A percentile compares a stretch with the other conserved stretches of the same genome.
These are phyloP conservation scores for Thozetella sp. DNA, from an alignment of 495 filamentous ascomycete species.

Conservation along the genomic window DNA sequence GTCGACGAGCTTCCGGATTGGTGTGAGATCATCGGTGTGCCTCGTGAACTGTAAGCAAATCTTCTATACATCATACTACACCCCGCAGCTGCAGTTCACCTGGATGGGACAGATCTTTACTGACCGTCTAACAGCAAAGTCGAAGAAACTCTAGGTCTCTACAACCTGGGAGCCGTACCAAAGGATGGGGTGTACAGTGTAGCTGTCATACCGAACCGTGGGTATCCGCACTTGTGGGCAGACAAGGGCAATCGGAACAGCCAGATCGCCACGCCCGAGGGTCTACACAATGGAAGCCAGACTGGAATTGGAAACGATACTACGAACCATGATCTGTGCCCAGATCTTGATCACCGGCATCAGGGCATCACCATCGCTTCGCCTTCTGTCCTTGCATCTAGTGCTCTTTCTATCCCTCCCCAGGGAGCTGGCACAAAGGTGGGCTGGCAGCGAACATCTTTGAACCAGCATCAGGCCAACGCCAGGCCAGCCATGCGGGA, in stretches of 20 bases:
- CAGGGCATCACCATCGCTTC: too few relatives aligned
- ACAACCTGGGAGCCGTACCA: conserved; percentile 33
- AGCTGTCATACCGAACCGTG: conserved; percentile 6
- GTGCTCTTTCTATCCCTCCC: neutral
- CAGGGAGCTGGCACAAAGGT: neutral
- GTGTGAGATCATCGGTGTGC: conserved; percentile 35
- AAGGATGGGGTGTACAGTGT: conserved; percentile 33
- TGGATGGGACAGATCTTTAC: neutral
- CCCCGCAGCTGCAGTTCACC: too few relatives aligned
- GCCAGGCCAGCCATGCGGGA: neutral
- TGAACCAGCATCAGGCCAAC: neutral
- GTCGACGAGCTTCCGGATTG: conserved; percentile 45
- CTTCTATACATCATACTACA: too few relatives aligned
- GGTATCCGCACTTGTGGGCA: neutral
- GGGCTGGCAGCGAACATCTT: neutral
- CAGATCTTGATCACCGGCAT: too few relatives aligned
- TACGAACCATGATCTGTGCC: too few relatives aligned
- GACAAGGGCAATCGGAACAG: neutral
- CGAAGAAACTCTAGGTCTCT: conserved; percentile 36
- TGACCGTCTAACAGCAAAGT: conserved; percentile 5
- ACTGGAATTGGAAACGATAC: too few relatives aligned
- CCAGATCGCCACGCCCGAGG: too few relatives aligned
- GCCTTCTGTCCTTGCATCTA: too few relatives aligned
- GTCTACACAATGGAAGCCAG: too few relatives aligned
- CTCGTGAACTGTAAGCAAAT: conserved; percentile 27